phyloP scores from a whole-genome alignment of 352 stramenopile species.

The Globisporangium sylvaticum region DNA sequence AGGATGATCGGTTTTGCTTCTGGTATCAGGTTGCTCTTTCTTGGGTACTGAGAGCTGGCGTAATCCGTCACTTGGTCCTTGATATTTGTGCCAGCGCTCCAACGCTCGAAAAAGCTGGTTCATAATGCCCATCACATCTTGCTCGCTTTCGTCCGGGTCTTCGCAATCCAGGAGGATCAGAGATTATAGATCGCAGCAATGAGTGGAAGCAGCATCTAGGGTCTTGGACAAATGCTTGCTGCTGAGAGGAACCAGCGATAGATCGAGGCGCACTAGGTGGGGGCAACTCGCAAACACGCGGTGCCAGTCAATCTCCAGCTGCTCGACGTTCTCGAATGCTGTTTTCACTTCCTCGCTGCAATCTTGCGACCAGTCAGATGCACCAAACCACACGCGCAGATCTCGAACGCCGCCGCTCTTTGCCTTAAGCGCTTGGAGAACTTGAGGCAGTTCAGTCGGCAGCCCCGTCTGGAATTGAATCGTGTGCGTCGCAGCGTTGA shows the following conservation, averaged over 20 bases:
- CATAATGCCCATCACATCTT: not conserved
- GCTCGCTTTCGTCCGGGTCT: not conserved
- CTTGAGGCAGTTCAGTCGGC: no score
- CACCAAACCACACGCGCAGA: not conserved
- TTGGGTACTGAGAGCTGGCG: no score
- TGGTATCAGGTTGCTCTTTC: no score
- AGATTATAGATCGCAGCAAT: not conserved
- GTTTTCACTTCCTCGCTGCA: no score
- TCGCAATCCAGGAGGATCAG: constrained; percentile 18
- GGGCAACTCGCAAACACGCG: not conserved
- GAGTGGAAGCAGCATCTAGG: not conserved
- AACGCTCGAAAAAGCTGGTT: not conserved
- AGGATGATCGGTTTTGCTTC: no score
- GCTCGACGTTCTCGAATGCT: no score
- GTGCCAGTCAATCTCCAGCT: not conserved
- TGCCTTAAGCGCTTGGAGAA: not conserved
- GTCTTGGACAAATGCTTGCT: not conserved
- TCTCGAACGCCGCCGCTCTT: not conserved
- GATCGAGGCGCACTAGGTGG: not conserved
- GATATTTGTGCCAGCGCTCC: not conserved
- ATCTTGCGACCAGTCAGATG: no score
- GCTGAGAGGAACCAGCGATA: not conserved
- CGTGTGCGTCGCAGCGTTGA: not conserved
- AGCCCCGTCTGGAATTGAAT: not conserved
- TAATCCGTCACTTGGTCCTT: not conserved